phyloP scores from a whole-genome alignment of 305 asterid genomes.

The Solanum aculeatissimum region DNA sequence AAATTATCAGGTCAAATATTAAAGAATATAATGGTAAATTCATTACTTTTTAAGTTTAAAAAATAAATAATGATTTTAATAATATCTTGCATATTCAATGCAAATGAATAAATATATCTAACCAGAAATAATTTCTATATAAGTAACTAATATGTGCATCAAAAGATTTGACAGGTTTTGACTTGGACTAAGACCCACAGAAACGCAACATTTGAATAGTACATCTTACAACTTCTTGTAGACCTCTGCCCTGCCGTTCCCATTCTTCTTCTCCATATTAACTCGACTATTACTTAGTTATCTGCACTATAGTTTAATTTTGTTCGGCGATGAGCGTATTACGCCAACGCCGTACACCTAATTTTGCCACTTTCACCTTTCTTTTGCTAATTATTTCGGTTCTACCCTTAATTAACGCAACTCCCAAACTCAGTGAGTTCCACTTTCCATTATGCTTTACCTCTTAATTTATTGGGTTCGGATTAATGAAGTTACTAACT shows the following conservation, averaged over 20 bases:
- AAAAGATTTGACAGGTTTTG: conserved; percentile 16
- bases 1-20: too few relatives aligned
- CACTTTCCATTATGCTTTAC: background rate
- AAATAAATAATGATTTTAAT: too few relatives aligned
- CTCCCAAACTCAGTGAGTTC: conserved; percentile 40
- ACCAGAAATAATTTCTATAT: too few relatives aligned
- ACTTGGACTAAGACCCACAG: conserved; percentile 49
- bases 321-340: conserved; percentile 25
- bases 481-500: background rate
- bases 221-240: background rate
- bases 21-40: too few relatives aligned
- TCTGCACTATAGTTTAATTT: too few relatives aligned
- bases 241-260: background rate
- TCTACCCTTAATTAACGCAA: conserved; percentile 13
- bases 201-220: conserved; percentile 29
- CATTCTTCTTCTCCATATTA: background rate
- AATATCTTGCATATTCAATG: too few relatives aligned
- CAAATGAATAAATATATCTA: too few relatives aligned
- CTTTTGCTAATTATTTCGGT: conserved; percentile 37
- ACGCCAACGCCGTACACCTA: conserved; percentile 14
- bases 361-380: conserved; percentile 23
- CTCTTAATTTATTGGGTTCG: background rate
- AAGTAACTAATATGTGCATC: too few relatives aligned
- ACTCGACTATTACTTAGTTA: too few relatives aligned
- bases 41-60: too few relatives aligned